Base-by-base conservation (phyloP, 805 yeast genomes). In the Saccharomycopsis javanensis region DNA sequence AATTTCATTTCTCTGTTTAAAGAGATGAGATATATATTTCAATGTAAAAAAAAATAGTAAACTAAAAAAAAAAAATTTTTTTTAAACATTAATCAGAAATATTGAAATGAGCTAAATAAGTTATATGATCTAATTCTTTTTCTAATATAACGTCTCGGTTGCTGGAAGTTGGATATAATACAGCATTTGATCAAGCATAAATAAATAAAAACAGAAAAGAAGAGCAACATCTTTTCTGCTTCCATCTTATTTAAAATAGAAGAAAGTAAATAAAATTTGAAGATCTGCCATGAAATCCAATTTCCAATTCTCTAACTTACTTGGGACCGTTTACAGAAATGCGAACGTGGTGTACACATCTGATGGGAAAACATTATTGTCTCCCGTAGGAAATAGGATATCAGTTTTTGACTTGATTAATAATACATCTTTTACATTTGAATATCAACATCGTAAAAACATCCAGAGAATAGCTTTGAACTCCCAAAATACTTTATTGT, bases 341-440 rank as follows among this genome's bases (percentile, higher is more conserved):
- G 99, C 98, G n/a, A 90, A 92, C 68, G 72, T 94, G 28, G 76
- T 85, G 4, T 94, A 85, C 72, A 84, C 96, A 0, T 81, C 84
- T 1, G 97, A 91, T 67, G 99, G 99, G 2, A 81, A 86, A 10
- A 79, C 81, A 57, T 75, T 94, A 34, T 71, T 94, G 51, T 84
- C 94, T 59, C 98, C 99, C 0, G 98, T 94, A 2, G 99, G 99
- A 13, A 94, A 92, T 69, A 73, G 98, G 67, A 91, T 94, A 31
- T 78, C 90, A 16, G 88, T 87, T 57, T 94, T 91, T 71, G 97
- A 94, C 71, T 75, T 92, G 61, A 76, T 87, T 54, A 85, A 87
- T 66, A 90, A 85, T 69, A 84, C 81, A 64, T 87, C 96, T 1
- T 91, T 81, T 73, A 94, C 99, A 0, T 87, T 92, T 67, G 81